A percentile compares a stretch with the other conserved stretches of the same genome.
phyloP scores from a whole-genome alignment of 164 flowering plant species.

The Amborella trichopoda region DNA sequence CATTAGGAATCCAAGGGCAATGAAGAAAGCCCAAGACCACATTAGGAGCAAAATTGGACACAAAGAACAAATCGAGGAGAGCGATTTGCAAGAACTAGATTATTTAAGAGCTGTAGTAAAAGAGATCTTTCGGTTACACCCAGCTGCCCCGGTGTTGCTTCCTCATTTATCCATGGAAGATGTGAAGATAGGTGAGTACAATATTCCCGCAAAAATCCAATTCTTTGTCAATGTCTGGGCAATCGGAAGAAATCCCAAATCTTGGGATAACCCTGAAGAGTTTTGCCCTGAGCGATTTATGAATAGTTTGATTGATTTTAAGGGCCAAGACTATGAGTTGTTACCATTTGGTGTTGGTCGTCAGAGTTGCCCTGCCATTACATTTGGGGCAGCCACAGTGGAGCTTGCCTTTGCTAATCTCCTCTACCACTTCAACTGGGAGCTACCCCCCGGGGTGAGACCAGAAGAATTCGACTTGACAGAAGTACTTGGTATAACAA shows the following conservation, averaged over 20 bases:
- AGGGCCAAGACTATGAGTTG: conserved; percentile 1
- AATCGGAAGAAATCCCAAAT: not conserved
- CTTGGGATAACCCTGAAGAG: conserved; percentile 4
- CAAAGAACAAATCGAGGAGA: no score
- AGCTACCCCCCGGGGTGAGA: no score
- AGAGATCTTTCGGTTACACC: not conserved
- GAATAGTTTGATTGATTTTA: conserved; percentile 1
- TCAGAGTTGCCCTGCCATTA: conserved; percentile 3
- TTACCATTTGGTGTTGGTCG: conserved; percentile 4
- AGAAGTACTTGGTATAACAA: no score
- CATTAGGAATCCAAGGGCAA: conserved; percentile 9
- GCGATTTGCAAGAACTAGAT: conserved; percentile 11
- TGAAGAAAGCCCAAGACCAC: conserved; percentile 20
- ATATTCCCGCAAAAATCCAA: conserved; percentile 6
- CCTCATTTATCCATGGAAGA: conserved; percentile 1
- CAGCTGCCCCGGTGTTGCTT: not conserved
- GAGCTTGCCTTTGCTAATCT: conserved; percentile 6
- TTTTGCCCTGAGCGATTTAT: conserved; percentile 7
- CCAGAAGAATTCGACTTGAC: no score
- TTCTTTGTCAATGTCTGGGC: conserved; percentile 9
- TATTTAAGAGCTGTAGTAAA: conserved; percentile 16
- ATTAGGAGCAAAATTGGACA: conserved; percentile 9
- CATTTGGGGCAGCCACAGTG: not conserved
- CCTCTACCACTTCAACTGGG: conserved; percentile 4
- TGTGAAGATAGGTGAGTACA: conserved; percentile 2